phyloP scores from a whole-genome alignment of 2,329 filamentous ascomycete genomes.

The Diaporthe eres region DNA sequence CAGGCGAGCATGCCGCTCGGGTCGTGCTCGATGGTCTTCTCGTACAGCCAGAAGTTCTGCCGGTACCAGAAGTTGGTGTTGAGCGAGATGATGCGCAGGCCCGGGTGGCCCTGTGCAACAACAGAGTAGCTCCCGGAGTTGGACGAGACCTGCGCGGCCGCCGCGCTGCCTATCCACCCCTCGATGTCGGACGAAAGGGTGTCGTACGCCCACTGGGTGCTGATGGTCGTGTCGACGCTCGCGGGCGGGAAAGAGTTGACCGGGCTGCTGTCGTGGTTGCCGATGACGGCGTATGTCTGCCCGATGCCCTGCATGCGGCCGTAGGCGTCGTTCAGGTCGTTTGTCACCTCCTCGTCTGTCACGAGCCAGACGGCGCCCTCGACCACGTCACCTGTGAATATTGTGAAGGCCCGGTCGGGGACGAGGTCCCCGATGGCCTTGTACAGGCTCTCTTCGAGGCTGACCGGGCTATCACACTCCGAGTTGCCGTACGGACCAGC shows the following conservation, averaged over 20 bases:
- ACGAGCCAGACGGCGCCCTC: slow-evolving; percentile 67
- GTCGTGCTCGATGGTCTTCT: slow-evolving; percentile 63
- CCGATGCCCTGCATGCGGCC: slow-evolving; percentile 58
- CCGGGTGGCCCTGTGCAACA: no score
- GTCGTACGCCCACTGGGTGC: slow-evolving; percentile 67
- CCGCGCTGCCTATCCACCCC: slow-evolving; percentile 59
- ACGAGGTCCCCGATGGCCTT: slow-evolving; percentile 61
- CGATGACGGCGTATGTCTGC: slow-evolving; percentile 62
- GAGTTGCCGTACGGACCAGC: slow-evolving; percentile 67
- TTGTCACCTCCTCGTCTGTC: slow-evolving; percentile 47
- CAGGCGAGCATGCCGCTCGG: slow-evolving; percentile 67
- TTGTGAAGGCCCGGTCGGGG: slow-evolving; percentile 64
- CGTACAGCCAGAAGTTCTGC: slow-evolving; percentile 70
- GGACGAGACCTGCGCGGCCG: slow-evolving; percentile 52
- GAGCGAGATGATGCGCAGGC: slow-evolving; percentile 69
- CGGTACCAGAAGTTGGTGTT: slow-evolving; percentile 73
- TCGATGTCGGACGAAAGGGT: slow-evolving; percentile 62
- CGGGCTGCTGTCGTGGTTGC: slow-evolving; percentile 71
- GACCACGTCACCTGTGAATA: slow-evolving; percentile 73
- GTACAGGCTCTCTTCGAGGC: slow-evolving; percentile 69
- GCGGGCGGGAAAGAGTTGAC: slow-evolving; percentile 64
- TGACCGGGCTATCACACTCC: slow-evolving; percentile 65
- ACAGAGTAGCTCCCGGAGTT: slow-evolving; percentile 66
- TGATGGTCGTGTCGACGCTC: slow-evolving; percentile 49
- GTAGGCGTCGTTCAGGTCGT: slow-evolving; percentile 61